These are phyloP conservation scores for Sonneratia caseolaris DNA, from an alignment of 345 rosid species.

Conservation along the genomic window DNA sequence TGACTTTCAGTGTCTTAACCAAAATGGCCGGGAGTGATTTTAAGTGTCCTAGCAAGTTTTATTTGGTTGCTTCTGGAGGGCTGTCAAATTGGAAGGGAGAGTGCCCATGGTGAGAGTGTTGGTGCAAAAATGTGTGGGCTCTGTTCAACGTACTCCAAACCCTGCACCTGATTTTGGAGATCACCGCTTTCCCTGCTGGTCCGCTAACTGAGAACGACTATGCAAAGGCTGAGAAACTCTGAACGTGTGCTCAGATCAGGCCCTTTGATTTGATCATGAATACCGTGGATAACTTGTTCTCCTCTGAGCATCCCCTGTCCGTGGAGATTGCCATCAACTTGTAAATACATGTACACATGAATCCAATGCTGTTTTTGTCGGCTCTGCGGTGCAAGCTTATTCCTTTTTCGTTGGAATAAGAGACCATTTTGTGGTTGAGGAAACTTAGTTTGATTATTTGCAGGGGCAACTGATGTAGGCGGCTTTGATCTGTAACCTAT, in stretches of 20 bases:
- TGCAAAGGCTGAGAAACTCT: constrained; percentile 79
- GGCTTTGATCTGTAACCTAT: no score
- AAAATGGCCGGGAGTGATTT: not conserved
- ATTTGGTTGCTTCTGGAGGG: constrained; percentile 38
- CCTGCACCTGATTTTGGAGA: constrained; percentile 73
- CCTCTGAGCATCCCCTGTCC: not conserved
- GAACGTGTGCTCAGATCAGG: constrained; percentile 77
- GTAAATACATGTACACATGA: constrained; percentile 33
- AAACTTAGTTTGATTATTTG: no score
- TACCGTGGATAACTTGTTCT: not conserved
- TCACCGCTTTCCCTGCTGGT: constrained; percentile 81
- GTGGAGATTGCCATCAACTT: constrained; percentile 5
- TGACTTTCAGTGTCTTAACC: no score
- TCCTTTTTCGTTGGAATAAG: not conserved
- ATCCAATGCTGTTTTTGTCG: not conserved
- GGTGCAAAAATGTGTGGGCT: constrained; percentile 96
- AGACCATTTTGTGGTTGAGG: not conserved
- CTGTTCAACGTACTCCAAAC: constrained; percentile 89
- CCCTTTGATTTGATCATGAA: constrained; percentile 37
- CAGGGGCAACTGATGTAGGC: no score
- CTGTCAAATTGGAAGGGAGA: constrained; percentile 90
- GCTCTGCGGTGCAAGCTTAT: not conserved
- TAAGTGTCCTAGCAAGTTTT: not conserved
- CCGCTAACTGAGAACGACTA: constrained; percentile 72
- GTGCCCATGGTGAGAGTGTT: constrained; percentile 95